Evolutionary conservation across 2,329 filamentous ascomycete genomes (phyloP).

Genomic region (Trichophyton verrucosum): DNA sequence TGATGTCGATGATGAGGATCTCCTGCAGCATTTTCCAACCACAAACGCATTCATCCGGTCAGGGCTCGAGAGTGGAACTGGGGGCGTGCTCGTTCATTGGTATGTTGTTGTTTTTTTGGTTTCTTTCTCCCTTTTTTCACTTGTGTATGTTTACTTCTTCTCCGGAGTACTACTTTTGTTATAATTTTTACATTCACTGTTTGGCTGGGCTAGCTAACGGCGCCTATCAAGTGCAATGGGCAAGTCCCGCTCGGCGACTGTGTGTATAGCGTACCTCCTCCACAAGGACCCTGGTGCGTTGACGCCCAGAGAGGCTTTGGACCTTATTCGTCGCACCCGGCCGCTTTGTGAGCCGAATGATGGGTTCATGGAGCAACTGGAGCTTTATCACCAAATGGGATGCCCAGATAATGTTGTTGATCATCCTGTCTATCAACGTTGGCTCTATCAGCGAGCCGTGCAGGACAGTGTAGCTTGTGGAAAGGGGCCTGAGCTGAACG

Average conservation of each 20-base stretch:
- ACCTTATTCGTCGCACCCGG: conserved; percentile 55
- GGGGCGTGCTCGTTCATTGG: conserved; percentile 56
- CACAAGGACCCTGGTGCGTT: conserved; percentile 45
- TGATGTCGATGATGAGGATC: conserved; percentile 79
- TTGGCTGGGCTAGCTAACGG: neutral
- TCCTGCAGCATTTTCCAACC: conserved; percentile 65
- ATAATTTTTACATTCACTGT: neutral
- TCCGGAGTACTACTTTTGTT: neutral
- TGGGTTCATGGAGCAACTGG: conserved; percentile 81
- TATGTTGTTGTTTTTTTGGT: conserved; percentile 20
- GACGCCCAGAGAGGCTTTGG: conserved; percentile 52
- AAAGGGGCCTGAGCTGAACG: conserved; percentile 61
- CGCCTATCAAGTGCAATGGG: conserved; percentile 72
- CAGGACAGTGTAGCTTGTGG: conserved; percentile 58
- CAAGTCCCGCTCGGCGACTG: conserved; percentile 80
- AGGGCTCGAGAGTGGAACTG: conserved; percentile 46
- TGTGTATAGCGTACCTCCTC: conserved; percentile 75
- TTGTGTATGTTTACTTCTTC: neutral
- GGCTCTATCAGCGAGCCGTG: conserved; percentile 55
- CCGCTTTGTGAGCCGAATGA: conserved; percentile 77
- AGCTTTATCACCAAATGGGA: conserved; percentile 77
- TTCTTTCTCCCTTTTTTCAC: no score
- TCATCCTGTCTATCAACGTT: conserved; percentile 68
- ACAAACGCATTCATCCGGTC: conserved; percentile 74
- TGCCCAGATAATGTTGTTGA: conserved; percentile 57